Percentiles rank a stretch among this genome's conserved stretches.
These are phyloP conservation scores for barley (Hordeum vulgare) DNA, from an alignment of 176 grass and related monocot genomes.

Conservation along the genomic window MorexV3_pseudomolecules_assembly NC_058520.1:122070218-122070717, in stretches of 20 bases:
- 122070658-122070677: too few relatives aligned
- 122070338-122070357: conserved; percentile 34
- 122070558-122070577: too few relatives aligned
- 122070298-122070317: conserved; percentile 25
- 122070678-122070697: too few relatives aligned
- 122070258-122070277: conserved; percentile 37
- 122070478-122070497: neutral
- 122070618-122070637: too few relatives aligned
- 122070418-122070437: neutral
- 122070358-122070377: conserved; percentile 58
- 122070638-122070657: too few relatives aligned
- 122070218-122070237: conserved; percentile 48
- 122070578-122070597: too few relatives aligned
- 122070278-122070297: conserved; percentile 34
- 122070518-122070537: neutral
- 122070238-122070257: conserved; percentile 60
- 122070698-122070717: too few relatives aligned
- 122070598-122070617: too few relatives aligned
- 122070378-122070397: conserved; percentile 44
- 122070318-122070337: neutral
- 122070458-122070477: neutral
- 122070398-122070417: neutral
- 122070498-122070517: neutral
- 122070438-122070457: neutral
- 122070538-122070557: too few relatives aligned